Conservation (phyloP, 371 early-diverging fungal species). For the Rhizopus sp. region DNA sequence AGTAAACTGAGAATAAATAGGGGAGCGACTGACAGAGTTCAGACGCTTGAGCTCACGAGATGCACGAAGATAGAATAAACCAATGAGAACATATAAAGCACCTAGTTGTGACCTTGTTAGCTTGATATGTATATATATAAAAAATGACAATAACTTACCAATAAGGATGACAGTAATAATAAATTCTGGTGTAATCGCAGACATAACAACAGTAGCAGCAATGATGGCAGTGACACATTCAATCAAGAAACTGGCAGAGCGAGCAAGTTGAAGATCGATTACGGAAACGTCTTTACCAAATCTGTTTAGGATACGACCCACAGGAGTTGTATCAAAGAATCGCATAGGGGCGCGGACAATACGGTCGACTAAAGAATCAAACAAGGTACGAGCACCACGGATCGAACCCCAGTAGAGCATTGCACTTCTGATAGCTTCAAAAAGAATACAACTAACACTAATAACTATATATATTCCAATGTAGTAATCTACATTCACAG, state of each 20-base stretch:
- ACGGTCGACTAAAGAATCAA: conserved; percentile 53
- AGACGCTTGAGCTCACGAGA: conserved; percentile 83
- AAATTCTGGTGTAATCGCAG: conserved; percentile 62
- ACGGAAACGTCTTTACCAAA: conserved; percentile 67
- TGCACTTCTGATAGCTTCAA: conserved; percentile 28
- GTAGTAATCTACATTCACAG: conserved; percentile 30
- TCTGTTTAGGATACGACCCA: conserved; percentile 89
- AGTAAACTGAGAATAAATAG: conserved; percentile 74
- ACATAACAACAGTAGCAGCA: conserved; percentile 65
- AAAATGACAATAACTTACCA: conserved; percentile 22
- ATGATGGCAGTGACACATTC: conserved; percentile 46
- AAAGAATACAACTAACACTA: conserved; percentile 13
- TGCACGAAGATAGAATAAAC: conserved; percentile 63
- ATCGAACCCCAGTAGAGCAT: conserved; percentile 53
- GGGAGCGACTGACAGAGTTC: conserved; percentile 73
- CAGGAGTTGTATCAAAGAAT: conserved; percentile 92
- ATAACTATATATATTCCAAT: conserved; percentile 26
- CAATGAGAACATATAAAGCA: conserved; percentile 40
- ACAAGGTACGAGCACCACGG: conserved; percentile 58
- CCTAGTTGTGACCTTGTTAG: conserved; percentile 14
- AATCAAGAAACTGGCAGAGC: conserved; percentile 31
- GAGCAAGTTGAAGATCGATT: conserved; percentile 41
- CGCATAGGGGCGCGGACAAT: conserved; percentile 72
- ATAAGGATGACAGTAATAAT: conserved; percentile 34
- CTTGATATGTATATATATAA: background rate